These are phyloP conservation scores for Pilasporangium apinafurcum DNA, from an alignment of 352 stramenopile genomes.

Conservation along the genomic window DNA sequence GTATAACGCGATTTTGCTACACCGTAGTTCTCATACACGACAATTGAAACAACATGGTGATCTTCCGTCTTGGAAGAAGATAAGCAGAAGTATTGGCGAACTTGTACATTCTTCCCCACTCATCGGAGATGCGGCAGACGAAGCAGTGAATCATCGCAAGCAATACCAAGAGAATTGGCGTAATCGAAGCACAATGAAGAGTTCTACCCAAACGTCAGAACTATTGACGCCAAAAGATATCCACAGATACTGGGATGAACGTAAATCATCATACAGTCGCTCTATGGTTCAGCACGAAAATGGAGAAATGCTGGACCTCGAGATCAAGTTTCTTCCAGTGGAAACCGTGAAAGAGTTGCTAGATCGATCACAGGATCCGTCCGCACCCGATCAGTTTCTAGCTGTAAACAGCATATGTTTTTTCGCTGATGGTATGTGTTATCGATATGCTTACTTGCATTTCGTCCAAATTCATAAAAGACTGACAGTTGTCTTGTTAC, in stretches of 20 bases:
- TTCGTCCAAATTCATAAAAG: slow-evolving; percentile 2
- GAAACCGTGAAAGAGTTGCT: slow-evolving; percentile 24
- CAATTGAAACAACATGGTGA: not conserved
- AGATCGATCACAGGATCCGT: slow-evolving; percentile 5
- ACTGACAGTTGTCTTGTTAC: not conserved
- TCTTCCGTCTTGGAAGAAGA: slow-evolving; percentile 16
- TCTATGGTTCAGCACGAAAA: not conserved
- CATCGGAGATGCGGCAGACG: slow-evolving; percentile 6
- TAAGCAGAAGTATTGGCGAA: slow-evolving; percentile 12
- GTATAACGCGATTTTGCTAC: not conserved
- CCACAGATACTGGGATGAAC: slow-evolving; percentile 22
- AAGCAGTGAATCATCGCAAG: slow-evolving; percentile 16
- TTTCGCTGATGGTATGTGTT: slow-evolving; percentile 46
- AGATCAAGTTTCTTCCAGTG: slow-evolving; percentile 29
- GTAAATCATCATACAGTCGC: slow-evolving; percentile 10
- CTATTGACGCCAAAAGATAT: slow-evolving; percentile 23
- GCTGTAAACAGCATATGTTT: slow-evolving; percentile 74
- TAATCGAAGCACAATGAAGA: not conserved
- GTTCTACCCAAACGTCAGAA: slow-evolving; percentile 3
- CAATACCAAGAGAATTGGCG: slow-evolving; percentile 31
- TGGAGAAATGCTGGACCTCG: slow-evolving; percentile 7
- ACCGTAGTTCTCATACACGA: slow-evolving; percentile 4
- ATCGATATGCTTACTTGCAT: not conserved
- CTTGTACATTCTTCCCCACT: slow-evolving; percentile 19
- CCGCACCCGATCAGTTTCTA: slow-evolving; percentile 20